Base-by-base conservation (phyloP, 2,329 filamentous ascomycete genomes). In the Exophiala spinifera region DNA sequence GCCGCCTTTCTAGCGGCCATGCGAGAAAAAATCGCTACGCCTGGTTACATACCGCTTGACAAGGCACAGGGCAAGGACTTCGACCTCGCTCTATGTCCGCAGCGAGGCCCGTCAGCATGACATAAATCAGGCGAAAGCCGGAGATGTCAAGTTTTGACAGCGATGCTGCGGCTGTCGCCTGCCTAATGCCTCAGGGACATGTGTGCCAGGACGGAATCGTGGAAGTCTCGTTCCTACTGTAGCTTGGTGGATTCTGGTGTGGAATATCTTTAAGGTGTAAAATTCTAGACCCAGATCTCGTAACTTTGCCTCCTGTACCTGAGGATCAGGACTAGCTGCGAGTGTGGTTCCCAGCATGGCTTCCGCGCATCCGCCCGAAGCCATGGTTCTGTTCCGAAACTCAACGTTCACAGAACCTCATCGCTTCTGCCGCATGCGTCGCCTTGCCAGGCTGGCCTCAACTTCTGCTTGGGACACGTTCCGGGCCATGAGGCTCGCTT, bases 381-480 rank as follows among this genome's bases (percentile, higher is more conserved):
- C 13, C 6, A 15, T 28, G 37, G n/a, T 15, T 40, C 51, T 37
- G 25, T 43, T 44, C 48, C 21, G 23, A 54, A 57, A 51, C 47
- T 54, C 51, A 55, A 54, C 42, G 55, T 40, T 48, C 39, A 40
- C 39, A 46, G 51, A 25, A 53, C 44, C 43, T 57, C 47, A 49
- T 25, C 36, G 36, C 36, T 39, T n/a, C 36, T 31, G 28, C n/a
- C n/a, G n/a, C n/a, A n/a, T n/a, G n/a, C 28, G 11, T 10, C 28
- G 28, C 28, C 28, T 31, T 3, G 11, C 28, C 7, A 31, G 11
- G 6, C 11, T 11, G 28, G 28, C 11, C 28, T 31, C 7, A 10
- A 31, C 10, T 11, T 31, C 11, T 31, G 10, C 28, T 5, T 6
- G 10, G 3, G 10, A 31, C 28, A 31, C 28, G 11, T 31, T 31